phyloP scores from a whole-genome alignment of 192 early-diverging fungal genomes.

The Coemansia nantahalensis region DNA sequence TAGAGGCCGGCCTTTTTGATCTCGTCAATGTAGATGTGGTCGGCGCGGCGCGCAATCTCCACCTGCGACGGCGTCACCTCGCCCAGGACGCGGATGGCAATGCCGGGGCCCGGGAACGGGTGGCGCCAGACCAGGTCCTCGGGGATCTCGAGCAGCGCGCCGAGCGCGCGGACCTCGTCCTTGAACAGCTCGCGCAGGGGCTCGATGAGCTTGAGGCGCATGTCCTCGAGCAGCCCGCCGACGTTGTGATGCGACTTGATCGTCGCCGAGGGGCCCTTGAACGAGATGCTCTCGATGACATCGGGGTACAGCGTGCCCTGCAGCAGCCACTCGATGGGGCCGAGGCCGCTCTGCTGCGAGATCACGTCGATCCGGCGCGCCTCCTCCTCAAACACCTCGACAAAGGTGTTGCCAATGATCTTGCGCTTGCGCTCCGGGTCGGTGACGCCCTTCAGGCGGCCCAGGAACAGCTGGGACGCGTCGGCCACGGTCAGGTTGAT shows the following conservation, averaged over 20 bases:
- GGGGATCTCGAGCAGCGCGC: constrained; percentile 81
- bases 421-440: constrained; percentile 98
- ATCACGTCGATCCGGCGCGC: constrained; percentile 82
- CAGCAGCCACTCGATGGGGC: constrained; percentile 89
- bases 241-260: constrained; percentile 99
- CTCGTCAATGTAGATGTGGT: constrained; percentile 98
- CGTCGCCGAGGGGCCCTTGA: constrained; percentile 98
- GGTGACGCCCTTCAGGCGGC: constrained; percentile 83
- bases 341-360: constrained; percentile 66
- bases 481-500: constrained; percentile 96
- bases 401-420: constrained; percentile 99
- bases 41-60: constrained; percentile 91
- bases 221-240: constrained; percentile 92
- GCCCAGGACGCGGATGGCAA: constrained; percentile 96
- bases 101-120: constrained; percentile 99
- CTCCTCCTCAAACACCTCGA: constrained; percentile 96
- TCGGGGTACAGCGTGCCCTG: constrained; percentile 99
- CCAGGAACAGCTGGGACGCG: constrained; percentile 80
- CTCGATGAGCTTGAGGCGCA: constrained; percentile 98
- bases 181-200: constrained; percentile 98
- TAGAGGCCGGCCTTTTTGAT: constrained; percentile 98
- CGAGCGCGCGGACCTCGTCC: constrained; percentile 98
- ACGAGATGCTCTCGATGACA: constrained; percentile 97
- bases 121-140: constrained; percentile 98
- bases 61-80: constrained; percentile 94